Percentiles rank a stretch among this genome's conserved stretches.
phyloP scores from a whole-genome alignment of 495 filamentous ascomycete genomes.

The Penicillium flavigenum region DNA sequence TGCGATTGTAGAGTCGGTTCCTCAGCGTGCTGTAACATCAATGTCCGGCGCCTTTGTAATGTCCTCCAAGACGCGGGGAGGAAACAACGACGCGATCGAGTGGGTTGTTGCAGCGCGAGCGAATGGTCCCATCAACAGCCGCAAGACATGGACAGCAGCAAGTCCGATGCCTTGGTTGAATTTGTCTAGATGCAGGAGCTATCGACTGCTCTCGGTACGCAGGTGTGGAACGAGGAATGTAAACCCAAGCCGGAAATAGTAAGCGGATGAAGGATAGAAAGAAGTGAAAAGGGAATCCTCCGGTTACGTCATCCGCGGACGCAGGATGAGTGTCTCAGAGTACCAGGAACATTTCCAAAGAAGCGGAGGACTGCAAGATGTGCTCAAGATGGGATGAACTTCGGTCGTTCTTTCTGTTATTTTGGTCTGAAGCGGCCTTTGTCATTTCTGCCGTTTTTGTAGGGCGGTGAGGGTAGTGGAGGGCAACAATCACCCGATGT shows the following conservation, averaged over 20 bases:
- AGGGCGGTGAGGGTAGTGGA: constrained; percentile 29
- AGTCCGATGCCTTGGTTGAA: constrained; percentile 1
- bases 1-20: constrained; percentile 10
- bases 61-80: constrained; percentile 25
- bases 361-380: constrained; percentile 8
- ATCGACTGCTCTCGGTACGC: constrained; percentile 17
- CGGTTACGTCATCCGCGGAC: constrained; percentile 16
- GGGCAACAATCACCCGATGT: constrained; percentile 29
- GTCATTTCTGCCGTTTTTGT: constrained; percentile 23
- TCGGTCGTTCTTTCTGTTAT: constrained; percentile 26
- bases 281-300: constrained; percentile 1
- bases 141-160: constrained; percentile 13
- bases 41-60: constrained; percentile 10
- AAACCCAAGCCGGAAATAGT: constrained; percentile 28
- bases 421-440: constrained; percentile 15
- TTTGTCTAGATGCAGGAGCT: constrained; percentile 10
- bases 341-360: constrained; percentile 14
- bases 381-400: constrained; percentile 1
- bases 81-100: constrained; percentile 31
- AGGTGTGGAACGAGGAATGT: constrained; percentile 26
- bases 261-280: constrained; percentile 13
- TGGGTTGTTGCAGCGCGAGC: constrained; percentile 17
- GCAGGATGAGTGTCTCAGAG: constrained; percentile 13
- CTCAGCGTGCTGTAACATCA: constrained; percentile 9
- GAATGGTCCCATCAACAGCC: constrained; percentile 19